Conservation (phyloP, 176 grass and related monocot species). For the Avena insularis region DNA sequence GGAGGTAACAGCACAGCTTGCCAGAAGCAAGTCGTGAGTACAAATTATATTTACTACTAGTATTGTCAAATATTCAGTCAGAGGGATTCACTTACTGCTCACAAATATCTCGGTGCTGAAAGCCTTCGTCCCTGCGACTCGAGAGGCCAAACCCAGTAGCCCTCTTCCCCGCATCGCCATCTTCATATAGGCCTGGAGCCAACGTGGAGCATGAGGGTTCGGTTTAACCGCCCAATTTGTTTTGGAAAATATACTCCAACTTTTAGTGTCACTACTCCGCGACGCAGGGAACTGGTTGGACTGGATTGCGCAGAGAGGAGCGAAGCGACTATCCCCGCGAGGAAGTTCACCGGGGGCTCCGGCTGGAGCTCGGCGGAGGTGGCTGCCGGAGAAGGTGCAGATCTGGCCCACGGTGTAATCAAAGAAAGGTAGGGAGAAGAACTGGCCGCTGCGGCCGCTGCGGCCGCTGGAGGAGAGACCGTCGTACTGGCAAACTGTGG, state of each 20-base stretch:
- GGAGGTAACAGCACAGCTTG: neutral
- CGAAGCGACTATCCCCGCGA: too few relatives aligned
- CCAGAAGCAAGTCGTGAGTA: neutral
- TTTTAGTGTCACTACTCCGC: neutral
- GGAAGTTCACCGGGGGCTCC: too few relatives aligned
- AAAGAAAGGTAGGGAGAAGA: neutral
- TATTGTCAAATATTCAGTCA: neutral
- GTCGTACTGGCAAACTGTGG: neutral
- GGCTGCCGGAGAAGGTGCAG: neutral
- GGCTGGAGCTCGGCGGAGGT: neutral
- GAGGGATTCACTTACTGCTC: constrained; percentile 41
- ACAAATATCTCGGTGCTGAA: constrained; percentile 53
- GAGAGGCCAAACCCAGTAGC: constrained; percentile 32
- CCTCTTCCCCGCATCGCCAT: constrained; percentile 22
- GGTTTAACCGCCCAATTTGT: neutral
- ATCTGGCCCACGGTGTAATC: neutral
- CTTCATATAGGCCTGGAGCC: neutral
- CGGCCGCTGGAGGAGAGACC: neutral
- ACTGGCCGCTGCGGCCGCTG: neutral
- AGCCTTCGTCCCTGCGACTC: neutral
- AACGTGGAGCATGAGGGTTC: neutral
- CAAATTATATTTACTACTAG: neutral
- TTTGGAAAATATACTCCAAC: neutral
- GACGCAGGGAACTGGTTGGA: neutral
- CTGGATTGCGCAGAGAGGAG: neutral